Evolutionary conservation across 768 basidiomycete species (phyloP).

Genomic region (Favolaschia claudopus): DNA sequence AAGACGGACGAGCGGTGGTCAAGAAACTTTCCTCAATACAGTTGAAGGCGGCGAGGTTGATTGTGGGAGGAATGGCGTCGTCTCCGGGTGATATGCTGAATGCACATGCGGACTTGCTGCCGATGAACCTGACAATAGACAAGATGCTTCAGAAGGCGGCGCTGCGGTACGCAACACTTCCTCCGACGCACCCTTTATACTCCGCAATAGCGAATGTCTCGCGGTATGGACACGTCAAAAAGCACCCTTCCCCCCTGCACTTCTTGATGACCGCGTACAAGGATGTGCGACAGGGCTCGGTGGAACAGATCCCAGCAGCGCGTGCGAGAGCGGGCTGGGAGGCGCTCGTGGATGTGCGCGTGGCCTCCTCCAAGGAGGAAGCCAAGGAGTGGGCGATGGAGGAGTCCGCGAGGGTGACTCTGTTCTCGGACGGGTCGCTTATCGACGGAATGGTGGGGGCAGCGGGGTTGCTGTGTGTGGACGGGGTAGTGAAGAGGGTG

Average conservation of each 20-base stretch:
- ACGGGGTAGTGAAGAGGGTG: no score
- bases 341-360: neutral
- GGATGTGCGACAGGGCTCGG: neutral
- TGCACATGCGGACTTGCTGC: constrained; percentile 29
- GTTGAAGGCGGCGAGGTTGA: neutral
- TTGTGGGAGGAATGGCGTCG: neutral
- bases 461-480: no score
- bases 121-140: constrained; percentile 25
- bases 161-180: constrained; percentile 29
- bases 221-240: constrained; percentile 2
- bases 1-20: neutral
- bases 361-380: no score
- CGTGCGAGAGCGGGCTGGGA: neutral
- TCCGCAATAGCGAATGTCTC: constrained; percentile 2
- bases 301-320: constrained; percentile 17
- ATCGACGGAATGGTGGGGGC: no score
- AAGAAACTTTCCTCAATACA: neutral
- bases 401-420: no score
- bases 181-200: constrained; percentile 28
- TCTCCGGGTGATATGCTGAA: constrained; percentile 24
- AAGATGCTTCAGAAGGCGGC: constrained; percentile 25
- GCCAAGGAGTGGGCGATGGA: no score
- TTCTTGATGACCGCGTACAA: neutral
- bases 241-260: constrained; percentile 17
- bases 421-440: no score